phyloP scores from a whole-genome alignment of 805 yeast species.

The Starmerella cellae region DNA sequence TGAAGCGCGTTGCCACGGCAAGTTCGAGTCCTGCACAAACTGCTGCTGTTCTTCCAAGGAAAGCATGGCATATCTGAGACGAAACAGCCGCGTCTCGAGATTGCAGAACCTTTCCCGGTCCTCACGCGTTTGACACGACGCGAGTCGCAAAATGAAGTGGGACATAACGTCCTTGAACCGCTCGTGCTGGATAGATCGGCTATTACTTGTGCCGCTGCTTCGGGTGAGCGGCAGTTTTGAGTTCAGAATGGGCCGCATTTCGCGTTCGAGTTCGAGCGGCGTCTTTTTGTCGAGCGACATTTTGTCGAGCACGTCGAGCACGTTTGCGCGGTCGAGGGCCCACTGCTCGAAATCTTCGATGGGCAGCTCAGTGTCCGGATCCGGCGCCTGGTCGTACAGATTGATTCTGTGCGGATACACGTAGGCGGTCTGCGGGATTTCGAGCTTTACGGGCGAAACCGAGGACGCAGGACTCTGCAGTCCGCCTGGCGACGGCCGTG shows the following conservation, averaged over 20 bases:
- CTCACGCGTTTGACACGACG: slow-evolving; percentile 75
- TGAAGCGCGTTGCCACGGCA: slow-evolving; percentile 59
- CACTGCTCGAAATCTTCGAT: slow-evolving; percentile 85
- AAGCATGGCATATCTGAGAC: slow-evolving; percentile 52
- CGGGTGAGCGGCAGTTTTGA: slow-evolving; percentile 50
- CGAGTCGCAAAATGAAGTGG: slow-evolving; percentile 75
- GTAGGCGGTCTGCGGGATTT: slow-evolving; percentile 4
- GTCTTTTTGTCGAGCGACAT: slow-evolving; percentile 31
- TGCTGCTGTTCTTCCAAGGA: slow-evolving; percentile 53
- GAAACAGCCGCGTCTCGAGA: slow-evolving; percentile 64
- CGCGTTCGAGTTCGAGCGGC: slow-evolving; percentile 42
- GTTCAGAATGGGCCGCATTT: slow-evolving; percentile 51
- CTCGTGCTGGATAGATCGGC: slow-evolving; percentile 30
- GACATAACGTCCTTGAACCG: slow-evolving; percentile 84
- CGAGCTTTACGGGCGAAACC: slow-evolving; percentile 9
- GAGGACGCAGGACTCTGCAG: not conserved
- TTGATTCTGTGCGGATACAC: slow-evolving; percentile 48
- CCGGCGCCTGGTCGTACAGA: slow-evolving; percentile 45
- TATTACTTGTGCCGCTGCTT: not conserved
- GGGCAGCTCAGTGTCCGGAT: slow-evolving; percentile 78
- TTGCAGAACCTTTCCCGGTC: slow-evolving; percentile 64
- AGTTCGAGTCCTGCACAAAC: slow-evolving; percentile 51
- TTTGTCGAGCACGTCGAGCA: slow-evolving; percentile 73
- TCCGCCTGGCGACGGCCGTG: not conserved
- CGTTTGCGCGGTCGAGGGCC: slow-evolving; percentile 84